phyloP scores from a whole-genome alignment of 495 filamentous ascomycete species.

The Aspergillus cristatus region DNA sequence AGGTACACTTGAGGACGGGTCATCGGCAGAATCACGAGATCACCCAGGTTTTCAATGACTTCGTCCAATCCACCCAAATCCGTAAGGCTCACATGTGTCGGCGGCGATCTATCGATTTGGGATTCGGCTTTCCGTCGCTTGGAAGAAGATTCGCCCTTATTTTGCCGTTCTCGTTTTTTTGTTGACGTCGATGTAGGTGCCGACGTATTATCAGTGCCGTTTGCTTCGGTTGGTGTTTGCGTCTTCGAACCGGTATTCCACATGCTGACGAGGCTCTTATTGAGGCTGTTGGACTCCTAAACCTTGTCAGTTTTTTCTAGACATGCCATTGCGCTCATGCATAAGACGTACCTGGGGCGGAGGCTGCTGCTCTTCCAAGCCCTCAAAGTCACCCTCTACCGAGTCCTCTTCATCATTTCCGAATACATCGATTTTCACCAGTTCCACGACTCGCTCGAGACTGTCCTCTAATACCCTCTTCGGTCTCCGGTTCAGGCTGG shows the following conservation, averaged over 20 bases:
- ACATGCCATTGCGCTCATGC: too few species aligned
- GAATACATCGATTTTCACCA: conserved; percentile 54
- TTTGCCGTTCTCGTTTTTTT: conserved; percentile 40
- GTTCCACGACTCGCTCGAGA: conserved; percentile 73
- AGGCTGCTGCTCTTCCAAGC: conserved; percentile 38
- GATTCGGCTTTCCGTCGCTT: conserved; percentile 55
- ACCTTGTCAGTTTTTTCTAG: conserved; percentile 1
- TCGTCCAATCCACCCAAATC: conserved; percentile 83
- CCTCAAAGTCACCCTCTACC: conserved; percentile 58
- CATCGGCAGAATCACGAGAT: conserved; percentile 76
- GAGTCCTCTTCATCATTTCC: conserved; percentile 44
- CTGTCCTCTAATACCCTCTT: conserved; percentile 76
- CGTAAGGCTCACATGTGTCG: conserved; percentile 62
- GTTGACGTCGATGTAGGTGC: conserved; percentile 17
- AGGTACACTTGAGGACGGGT: conserved; percentile 58
- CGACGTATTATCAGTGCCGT: conserved; percentile 10
- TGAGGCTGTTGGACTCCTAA: conserved; percentile 60
- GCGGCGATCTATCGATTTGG: conserved; percentile 51
- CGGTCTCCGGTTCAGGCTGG: conserved; percentile 67
- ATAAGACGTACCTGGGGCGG: conserved; percentile 11
- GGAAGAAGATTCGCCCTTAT: conserved; percentile 58
- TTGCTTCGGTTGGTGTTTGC: conserved; percentile 22
- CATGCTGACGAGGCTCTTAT: conserved; percentile 59
- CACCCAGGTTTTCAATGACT: conserved; percentile 65
- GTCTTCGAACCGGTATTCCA: conserved; percentile 49